These are phyloP conservation scores for Sporothrix pseudoabietina DNA, from an alignment of 2,329 filamentous ascomycete species.

Conservation along the genomic window DNA sequence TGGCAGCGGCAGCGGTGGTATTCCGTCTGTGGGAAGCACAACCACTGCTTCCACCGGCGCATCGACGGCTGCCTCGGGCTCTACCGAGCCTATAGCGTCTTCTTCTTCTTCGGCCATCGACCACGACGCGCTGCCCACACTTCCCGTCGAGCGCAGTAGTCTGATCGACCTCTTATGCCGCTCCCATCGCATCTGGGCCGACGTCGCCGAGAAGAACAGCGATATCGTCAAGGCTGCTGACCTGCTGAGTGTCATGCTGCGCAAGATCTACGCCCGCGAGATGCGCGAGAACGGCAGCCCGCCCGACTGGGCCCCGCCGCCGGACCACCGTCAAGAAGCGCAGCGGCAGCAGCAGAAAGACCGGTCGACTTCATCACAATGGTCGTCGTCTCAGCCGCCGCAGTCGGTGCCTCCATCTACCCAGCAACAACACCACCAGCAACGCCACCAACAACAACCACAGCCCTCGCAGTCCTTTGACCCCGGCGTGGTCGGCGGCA, in stretches of 20 bases:
- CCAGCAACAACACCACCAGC: neutral
- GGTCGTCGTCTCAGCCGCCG: neutral
- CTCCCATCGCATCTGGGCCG: constrained; percentile 50
- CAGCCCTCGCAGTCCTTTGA: constrained; percentile 3
- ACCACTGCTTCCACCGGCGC: constrained; percentile 30
- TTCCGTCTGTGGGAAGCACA: constrained; percentile 33
- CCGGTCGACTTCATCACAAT: neutral
- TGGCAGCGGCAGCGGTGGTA: neutral
- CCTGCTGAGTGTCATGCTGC: constrained; percentile 48
- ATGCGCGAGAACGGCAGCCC: constrained; percentile 17
- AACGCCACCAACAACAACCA: neutral
- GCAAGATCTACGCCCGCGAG: constrained; percentile 31
- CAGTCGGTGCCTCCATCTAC: neutral
- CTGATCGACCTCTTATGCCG: constrained; percentile 47
- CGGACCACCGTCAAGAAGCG: neutral
- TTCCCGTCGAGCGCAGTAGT: constrained; percentile 36
- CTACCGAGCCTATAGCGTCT: constrained; percentile 39
- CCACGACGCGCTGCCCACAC: constrained; percentile 3
- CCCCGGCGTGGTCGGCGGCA: neutral
- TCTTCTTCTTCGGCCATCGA: constrained; percentile 33
- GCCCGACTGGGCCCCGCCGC: constrained; percentile 19
- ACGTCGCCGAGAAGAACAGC: constrained; percentile 43
- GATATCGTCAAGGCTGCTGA: constrained; percentile 52
- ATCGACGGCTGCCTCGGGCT: constrained; percentile 35
- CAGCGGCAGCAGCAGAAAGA: neutral